A percentile compares a stretch with the other conserved stretches of the same genome.
Conservation (phyloP, 2,329 filamentous ascomycete genomes). For the Herpotrichia juniperi region DNA sequence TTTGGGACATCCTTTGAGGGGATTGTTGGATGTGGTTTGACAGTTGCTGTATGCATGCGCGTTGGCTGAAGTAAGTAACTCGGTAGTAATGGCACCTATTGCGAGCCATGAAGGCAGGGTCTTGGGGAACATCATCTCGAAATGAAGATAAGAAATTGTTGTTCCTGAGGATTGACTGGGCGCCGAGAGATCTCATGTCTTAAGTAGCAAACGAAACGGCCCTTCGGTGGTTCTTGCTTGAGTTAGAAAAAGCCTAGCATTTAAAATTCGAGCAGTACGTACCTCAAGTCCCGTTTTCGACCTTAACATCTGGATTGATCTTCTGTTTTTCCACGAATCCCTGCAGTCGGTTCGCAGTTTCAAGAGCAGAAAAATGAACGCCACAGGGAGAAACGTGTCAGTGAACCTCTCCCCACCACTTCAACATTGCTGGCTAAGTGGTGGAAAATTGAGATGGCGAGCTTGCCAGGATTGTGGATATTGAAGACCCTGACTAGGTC, state of each 20-base stretch:
- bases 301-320: no score
- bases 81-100: neutral
- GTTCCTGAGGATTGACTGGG: neutral
- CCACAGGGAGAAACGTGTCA: no score
- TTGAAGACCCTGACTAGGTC: no score
- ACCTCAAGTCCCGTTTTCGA: no score
- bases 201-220: neutral
- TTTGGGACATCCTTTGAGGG: conserved; percentile 47
- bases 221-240: neutral
- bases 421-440: neutral
- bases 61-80: neutral
- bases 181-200: neutral
- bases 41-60: conserved; percentile 23
- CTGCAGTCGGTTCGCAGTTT: neutral
- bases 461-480: neutral
- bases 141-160: neutral
- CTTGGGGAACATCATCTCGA: neutral
- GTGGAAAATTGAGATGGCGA: neutral
- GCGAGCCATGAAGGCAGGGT: neutral
- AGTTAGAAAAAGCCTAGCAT: neutral
- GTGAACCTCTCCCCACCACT: no score
- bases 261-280: no score
- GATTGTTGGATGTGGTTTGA: conserved; percentile 44
- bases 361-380: neutral
- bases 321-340: no score